Base-by-base conservation (phyloP, 495 filamentous ascomycete genomes). In the Entonaema liquescens region DNA sequence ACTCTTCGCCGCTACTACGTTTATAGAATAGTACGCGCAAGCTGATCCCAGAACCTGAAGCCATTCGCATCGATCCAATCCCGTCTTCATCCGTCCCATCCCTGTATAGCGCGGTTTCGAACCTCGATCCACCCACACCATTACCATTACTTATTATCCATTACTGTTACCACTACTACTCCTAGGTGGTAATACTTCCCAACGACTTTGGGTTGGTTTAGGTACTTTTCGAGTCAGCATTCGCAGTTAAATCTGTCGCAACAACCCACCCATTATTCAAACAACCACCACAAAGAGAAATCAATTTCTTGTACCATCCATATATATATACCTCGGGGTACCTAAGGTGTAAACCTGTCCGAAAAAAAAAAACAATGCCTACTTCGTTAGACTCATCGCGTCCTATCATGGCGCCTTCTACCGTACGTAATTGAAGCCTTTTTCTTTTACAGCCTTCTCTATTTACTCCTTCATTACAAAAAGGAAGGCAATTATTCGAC, bases 381-480 rank as follows among this genome's bases (percentile, higher is more conserved):
- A 78, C 82, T 60, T 93, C 91, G 9, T 79, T 93, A 2, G 91
- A 93, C 47, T 93, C 90, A 9, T 86, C 90, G 59, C 85, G 90
- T 65, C 90, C 91, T 42, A 93, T 93, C 75, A 92, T 93, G 90
- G 84, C 89, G 15, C 86, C 88, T 8, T 91, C 89, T 49, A 72
- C 70, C 58, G 90, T 93, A 87, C 76, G 90, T 86, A 26, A 53
- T 26, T 19, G 19, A 26, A 11, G 28, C 64, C 26, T 65, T 42
- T 64, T 56, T 21, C 60, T 25, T 31, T 58, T 58, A 8, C 29
- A 56, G 53, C 29, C 29, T 36, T 1, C 12, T 35, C 29, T 36
- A 12, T 29, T 56, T 17, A 35, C 8, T 11, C n/a, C 23, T 50
- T 50, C 21, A 5, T 50, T 21, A 50, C 21, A 2, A 3, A 19